A percentile compares a stretch with the other conserved stretches of the same genome.
phyloP scores from a whole-genome alignment of 768 basidiomycete genomes.

The Lactarius psammicola region DNA sequence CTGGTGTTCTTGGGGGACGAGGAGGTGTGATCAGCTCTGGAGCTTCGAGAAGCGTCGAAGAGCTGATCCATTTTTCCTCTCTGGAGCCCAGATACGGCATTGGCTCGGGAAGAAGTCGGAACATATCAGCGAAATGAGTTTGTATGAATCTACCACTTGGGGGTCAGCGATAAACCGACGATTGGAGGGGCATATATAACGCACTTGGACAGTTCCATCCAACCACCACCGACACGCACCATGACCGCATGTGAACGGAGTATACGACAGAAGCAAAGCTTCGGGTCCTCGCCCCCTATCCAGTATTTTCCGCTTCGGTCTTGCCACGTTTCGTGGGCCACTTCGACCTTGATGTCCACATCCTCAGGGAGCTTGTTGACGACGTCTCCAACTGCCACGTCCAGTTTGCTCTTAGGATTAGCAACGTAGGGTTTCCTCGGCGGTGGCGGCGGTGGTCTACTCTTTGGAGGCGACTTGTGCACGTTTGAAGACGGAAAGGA shows the following conservation, averaged over 20 bases:
- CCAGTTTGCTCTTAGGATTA: slow-evolving; percentile 87
- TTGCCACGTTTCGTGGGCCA: slow-evolving; percentile 81
- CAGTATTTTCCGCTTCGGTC: slow-evolving; percentile 94
- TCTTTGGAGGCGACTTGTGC: slow-evolving; percentile 47
- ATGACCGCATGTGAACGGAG: slow-evolving; percentile 90
- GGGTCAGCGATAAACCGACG: slow-evolving; percentile 9
- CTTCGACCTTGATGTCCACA: slow-evolving; percentile 78
- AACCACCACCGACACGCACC: slow-evolving; percentile 95
- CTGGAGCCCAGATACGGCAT: slow-evolving; percentile 43
- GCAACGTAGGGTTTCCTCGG: slow-evolving; percentile 74
- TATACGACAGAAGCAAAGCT: slow-evolving; percentile 89
- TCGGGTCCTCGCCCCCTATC: slow-evolving; percentile 91
- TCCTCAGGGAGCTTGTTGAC: slow-evolving; percentile 84
- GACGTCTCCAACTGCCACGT: slow-evolving; percentile 89
- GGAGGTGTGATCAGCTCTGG: slow-evolving; percentile 42
- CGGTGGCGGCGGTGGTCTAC: slow-evolving; percentile 36
- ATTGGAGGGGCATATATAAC: slow-evolving; percentile 32
- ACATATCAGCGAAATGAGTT: slow-evolving; percentile 81
- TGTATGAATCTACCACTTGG: slow-evolving; percentile 68
- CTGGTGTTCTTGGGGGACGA: slow-evolving; percentile 61
- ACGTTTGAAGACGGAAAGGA: slow-evolving; percentile 48
- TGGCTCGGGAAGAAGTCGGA: slow-evolving; percentile 69
- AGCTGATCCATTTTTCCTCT: slow-evolving; percentile 84
- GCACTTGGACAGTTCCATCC: slow-evolving; percentile 88
- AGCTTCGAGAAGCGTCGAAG: slow-evolving; percentile 64